A percentile compares a stretch with the other conserved stretches of the same genome.
Conservation (phyloP, 2,329 filamentous ascomycete species). For the Acrocalymma vagum region DNA sequence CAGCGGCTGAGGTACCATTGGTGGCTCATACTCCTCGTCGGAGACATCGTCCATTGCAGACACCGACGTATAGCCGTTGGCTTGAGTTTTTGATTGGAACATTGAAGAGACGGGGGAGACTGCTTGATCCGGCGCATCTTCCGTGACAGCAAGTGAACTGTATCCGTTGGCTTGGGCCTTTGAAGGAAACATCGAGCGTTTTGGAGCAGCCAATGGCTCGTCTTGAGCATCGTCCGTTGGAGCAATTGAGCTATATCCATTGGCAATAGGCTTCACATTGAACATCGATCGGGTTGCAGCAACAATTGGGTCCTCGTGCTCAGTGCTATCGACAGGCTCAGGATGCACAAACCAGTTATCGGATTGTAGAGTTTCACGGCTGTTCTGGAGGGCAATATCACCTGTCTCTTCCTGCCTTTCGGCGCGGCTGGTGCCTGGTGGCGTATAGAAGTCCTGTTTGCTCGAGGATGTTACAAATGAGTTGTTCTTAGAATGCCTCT, state of each 20-base stretch:
- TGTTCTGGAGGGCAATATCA: slow-evolving; percentile 39
- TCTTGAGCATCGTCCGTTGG: too few relatives aligned
- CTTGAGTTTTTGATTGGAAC: slow-evolving; percentile 33
- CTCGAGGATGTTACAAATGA: slow-evolving; percentile 37
- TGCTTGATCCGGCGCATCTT: slow-evolving; percentile 15
- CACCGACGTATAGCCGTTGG: slow-evolving; percentile 38
- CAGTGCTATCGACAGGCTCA: slow-evolving; percentile 24
- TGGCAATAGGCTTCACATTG: too few relatives aligned
- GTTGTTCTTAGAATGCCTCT: slow-evolving; percentile 35
- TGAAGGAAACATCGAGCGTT: too few relatives aligned
- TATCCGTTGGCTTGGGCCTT: neutral
- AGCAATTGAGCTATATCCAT: too few relatives aligned
- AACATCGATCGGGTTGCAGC: too few relatives aligned
- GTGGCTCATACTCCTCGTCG: slow-evolving; percentile 32
- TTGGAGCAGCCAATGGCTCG: too few relatives aligned
- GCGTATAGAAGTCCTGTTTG: slow-evolving; percentile 41
- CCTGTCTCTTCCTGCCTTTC: slow-evolving; percentile 25
- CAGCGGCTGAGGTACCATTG: slow-evolving; percentile 52
- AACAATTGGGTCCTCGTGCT: slow-evolving; percentile 13
- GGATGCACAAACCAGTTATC: slow-evolving; percentile 58
- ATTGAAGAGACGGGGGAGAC: slow-evolving; percentile 27
- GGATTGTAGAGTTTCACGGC: slow-evolving; percentile 47
- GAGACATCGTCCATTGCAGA: slow-evolving; percentile 37
- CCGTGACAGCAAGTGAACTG: neutral
- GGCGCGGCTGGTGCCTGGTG: slow-evolving; percentile 25